Evolutionary conservation across 257 asterid species (phyloP).

Genomic region (Solanum habrochaites): DNA sequence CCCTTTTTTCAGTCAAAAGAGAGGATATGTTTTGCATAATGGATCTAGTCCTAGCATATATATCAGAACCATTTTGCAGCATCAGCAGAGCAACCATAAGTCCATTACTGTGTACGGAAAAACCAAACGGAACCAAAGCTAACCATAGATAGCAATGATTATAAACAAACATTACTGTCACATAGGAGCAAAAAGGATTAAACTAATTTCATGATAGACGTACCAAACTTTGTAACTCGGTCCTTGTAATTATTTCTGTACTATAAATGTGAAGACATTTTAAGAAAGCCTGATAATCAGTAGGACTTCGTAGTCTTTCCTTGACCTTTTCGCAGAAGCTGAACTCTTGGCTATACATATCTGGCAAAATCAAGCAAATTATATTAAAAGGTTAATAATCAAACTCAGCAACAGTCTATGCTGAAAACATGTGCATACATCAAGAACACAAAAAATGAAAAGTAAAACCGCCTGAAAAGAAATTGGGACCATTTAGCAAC

Average conservation of each 20-base stretch:
- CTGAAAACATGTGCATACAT: not conserved
- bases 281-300: constrained; percentile 92
- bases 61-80: not conserved
- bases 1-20: not conserved
- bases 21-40: not conserved
- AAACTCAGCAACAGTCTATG: not conserved
- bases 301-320: constrained; percentile 67
- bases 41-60: not conserved
- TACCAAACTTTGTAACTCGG: constrained; percentile 86
- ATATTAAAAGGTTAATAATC: not conserved
- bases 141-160: not conserved
- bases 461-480: not conserved
- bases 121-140: not conserved
- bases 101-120: not conserved
- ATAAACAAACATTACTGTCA: not conserved
- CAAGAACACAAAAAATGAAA: not conserved
- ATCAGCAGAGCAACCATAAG: not conserved
- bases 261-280: constrained; percentile 94
- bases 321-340: constrained; percentile 88
- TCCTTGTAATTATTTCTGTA: constrained; percentile 82
- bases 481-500: not conserved
- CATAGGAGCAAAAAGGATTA: not conserved
- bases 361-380: constrained; percentile 35
- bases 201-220: not conserved
- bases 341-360: constrained; percentile 63